These are phyloP conservation scores for Chiua sp. DNA, from an alignment of 1,284 basidiomycete species.

Conservation along the genomic window DNA sequence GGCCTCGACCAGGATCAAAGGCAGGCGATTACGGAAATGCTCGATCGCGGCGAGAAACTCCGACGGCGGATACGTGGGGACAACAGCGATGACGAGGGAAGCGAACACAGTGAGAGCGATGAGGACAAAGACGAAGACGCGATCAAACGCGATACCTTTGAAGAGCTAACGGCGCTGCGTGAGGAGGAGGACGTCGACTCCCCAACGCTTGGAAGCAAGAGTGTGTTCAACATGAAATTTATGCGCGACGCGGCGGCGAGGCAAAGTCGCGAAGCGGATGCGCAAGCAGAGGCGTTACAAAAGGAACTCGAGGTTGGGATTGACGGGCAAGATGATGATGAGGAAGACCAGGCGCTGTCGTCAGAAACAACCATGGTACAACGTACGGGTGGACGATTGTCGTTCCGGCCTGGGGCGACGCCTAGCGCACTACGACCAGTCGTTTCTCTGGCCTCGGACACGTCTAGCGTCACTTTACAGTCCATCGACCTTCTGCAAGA, in stretches of 20 bases:
- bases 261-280: constrained; percentile 60
- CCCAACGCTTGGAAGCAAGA: constrained; percentile 52
- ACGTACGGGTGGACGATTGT: constrained; percentile 63
- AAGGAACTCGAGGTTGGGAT: constrained; percentile 60
- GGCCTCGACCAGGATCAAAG: constrained; percentile 70
- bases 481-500: constrained; percentile 59
- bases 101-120: constrained; percentile 52
- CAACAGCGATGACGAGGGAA: constrained; percentile 51
- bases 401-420: constrained; percentile 54
- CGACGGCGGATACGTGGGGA: constrained; percentile 73
- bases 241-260: constrained; percentile 90
- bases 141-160: constrained; percentile 72
- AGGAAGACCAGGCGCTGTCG: constrained; percentile 37
- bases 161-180: constrained; percentile 65
- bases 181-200: constrained; percentile 38
- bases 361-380: constrained; percentile 44
- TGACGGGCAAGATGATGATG: constrained; percentile 44
- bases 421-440: constrained; percentile 33
- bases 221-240: constrained; percentile 93
- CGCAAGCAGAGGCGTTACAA: constrained; percentile 72
- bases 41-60: constrained; percentile 75
- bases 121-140: constrained; percentile 50
- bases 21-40: constrained; percentile 79
- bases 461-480: constrained; percentile 71
- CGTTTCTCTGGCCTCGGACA: constrained; percentile 62